Percentiles rank a stretch among this genome's conserved stretches.
Conservation (phyloP, 164 flowering plant genomes). For the Vitis cinerea region DNA sequence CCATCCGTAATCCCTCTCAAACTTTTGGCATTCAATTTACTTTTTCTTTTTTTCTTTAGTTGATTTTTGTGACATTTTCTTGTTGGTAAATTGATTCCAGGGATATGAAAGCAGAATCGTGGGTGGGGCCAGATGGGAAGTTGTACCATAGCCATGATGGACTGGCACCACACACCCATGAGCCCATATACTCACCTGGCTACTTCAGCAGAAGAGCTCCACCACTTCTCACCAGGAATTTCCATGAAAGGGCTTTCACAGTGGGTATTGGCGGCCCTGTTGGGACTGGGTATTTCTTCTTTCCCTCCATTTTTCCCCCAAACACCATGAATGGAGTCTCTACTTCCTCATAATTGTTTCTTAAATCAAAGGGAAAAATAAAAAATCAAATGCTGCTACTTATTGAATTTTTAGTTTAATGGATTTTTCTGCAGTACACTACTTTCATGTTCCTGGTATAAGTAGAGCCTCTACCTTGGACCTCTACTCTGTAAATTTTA, state of each 20-base stretch:
- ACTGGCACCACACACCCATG: conserved; percentile 92
- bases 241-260: conserved; percentile 87
- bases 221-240: conserved; percentile 64
- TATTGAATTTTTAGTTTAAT: too few species aligned
- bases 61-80: not conserved
- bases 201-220: conserved; percentile 81
- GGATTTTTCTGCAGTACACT: too few species aligned
- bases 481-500: too few species aligned
- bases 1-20: not conserved
- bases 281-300: conserved; percentile 77
- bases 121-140: conserved; percentile 85
- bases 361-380: not conserved
- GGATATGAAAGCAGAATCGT: conserved; percentile 30
- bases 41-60: not conserved
- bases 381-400: not conserved
- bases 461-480: too few species aligned
- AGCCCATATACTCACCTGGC: conserved; percentile 95
- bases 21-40: not conserved
- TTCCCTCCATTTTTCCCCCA: not conserved
- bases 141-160: conserved; percentile 96
- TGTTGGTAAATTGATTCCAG: conserved; percentile 7
- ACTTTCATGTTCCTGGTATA: too few species aligned
- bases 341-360: not conserved
- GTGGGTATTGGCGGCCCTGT: conserved; percentile 98
- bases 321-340: not conserved